Evolutionary conservation across 306 rosid species (phyloP).

Genomic region (Castanea sativa): DNA sequence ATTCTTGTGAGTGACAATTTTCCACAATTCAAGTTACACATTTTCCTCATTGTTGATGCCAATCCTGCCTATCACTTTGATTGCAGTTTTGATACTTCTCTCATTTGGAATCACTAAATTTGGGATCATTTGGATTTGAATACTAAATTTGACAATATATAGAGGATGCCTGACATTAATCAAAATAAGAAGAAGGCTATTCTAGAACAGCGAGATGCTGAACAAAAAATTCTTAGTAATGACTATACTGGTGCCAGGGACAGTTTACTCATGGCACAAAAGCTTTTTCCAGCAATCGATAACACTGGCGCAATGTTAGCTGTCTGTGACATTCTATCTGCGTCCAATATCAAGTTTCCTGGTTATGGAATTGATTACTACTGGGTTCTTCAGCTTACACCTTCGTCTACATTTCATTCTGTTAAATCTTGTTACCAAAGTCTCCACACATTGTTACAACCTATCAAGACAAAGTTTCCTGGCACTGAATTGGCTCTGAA

Average conservation of each 20-base stretch:
- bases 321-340: constrained; percentile 16
- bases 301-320: constrained; percentile 6
- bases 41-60: too few relatives aligned
- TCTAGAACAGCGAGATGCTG: constrained; percentile 13
- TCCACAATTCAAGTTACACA: too few relatives aligned
- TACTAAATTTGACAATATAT: neutral
- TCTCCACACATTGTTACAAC: neutral
- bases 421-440: neutral
- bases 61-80: neutral
- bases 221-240: neutral
- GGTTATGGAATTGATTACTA: constrained; percentile 20
- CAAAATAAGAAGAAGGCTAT: neutral
- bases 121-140: neutral
- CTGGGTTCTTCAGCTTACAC: constrained; percentile 17
- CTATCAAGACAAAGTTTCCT: constrained; percentile 1
- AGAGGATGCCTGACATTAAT: neutral
- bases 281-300: neutral
- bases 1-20: too few relatives aligned
- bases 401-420: neutral
- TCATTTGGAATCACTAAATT: too few relatives aligned
- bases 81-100: neutral
- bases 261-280: neutral
- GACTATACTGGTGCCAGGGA: constrained; percentile 11
- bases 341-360: constrained; percentile 9
- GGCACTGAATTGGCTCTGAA: constrained; percentile 15